These are phyloP conservation scores for Gentiana straminea DNA, from an alignment of 257 asterid genomes.

Conservation along the genomic window DNA sequence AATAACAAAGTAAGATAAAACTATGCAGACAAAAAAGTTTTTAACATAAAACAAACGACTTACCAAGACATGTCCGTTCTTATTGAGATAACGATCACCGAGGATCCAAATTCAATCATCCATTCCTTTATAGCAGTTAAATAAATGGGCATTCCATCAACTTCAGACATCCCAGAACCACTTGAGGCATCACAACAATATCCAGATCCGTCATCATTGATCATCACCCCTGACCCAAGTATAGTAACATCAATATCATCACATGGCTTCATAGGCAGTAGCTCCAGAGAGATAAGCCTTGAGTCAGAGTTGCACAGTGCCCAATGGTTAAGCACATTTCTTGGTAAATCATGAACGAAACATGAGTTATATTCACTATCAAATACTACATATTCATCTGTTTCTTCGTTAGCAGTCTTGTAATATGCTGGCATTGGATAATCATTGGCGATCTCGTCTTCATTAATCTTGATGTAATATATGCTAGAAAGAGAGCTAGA, in stretches of 20 bases:
- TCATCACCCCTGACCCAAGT: slow-evolving; percentile 85
- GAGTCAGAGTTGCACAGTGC: slow-evolving; percentile 89
- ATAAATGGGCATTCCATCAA: slow-evolving; percentile 73
- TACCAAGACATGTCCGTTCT: slow-evolving; percentile 98
- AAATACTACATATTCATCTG: slow-evolving; percentile 77
- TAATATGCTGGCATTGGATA: slow-evolving; percentile 93
- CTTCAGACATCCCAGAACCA: slow-evolving; percentile 36
- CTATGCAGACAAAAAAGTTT: background rate
- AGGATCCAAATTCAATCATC: slow-evolving; percentile 86
- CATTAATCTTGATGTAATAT: slow-evolving; percentile 81
- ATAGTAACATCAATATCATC: slow-evolving; percentile 78
- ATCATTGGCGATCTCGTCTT: slow-evolving; percentile 94
- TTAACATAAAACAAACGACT: slow-evolving; percentile 6
- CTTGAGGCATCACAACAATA: slow-evolving; percentile 56
- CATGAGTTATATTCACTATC: slow-evolving; percentile 48
- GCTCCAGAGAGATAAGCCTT: slow-evolving; percentile 77
- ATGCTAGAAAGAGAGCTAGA: slow-evolving; percentile 42
- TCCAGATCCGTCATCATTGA: slow-evolving; percentile 86
- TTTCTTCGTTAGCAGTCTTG: slow-evolving; percentile 56
- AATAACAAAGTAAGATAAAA: background rate
- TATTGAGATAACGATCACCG: slow-evolving; percentile 67
- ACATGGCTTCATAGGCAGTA: slow-evolving; percentile 89
- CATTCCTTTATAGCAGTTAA: slow-evolving; percentile 91
- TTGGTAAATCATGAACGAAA: slow-evolving; percentile 56
- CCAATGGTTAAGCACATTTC: slow-evolving; percentile 86